A percentile compares a stretch with the other conserved stretches of the same genome.
These are phyloP conservation scores for Actinomortierella wolfii DNA, from an alignment of 371 early-diverging fungal genomes.

Conservation along the genomic window DNA sequence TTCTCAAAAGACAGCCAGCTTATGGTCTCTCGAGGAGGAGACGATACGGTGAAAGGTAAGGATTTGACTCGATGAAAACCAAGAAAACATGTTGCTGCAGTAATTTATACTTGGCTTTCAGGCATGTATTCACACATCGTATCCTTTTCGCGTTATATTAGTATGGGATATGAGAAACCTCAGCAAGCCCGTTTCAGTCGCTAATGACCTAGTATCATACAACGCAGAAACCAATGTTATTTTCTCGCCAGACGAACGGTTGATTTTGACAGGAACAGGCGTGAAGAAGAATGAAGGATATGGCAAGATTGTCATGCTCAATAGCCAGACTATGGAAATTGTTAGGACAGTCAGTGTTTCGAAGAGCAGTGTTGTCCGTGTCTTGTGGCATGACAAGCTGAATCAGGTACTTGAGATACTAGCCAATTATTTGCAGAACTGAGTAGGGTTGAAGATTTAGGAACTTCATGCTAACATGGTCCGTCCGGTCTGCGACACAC, in stretches of 20 bases:
- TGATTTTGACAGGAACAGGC: slow-evolving; percentile 70
- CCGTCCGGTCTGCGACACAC: no score
- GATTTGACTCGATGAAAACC: background rate
- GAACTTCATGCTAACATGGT: no score
- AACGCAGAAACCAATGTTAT: slow-evolving; percentile 86
- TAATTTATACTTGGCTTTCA: background rate
- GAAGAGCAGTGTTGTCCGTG: slow-evolving; percentile 73
- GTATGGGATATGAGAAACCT: slow-evolving; percentile 91
- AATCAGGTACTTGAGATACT: slow-evolving; percentile 67
- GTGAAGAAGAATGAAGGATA: slow-evolving; percentile 71
- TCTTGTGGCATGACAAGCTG: slow-evolving; percentile 86
- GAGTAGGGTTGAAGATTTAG: no score
- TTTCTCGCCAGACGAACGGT: slow-evolving; percentile 85
- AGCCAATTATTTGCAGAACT: no score
- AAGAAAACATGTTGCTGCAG: background rate
- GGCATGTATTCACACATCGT: no score
- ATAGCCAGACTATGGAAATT: slow-evolving; percentile 68
- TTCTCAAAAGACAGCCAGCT: slow-evolving; percentile 70
- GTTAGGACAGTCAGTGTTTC: slow-evolving; percentile 59
- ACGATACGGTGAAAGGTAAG: slow-evolving; percentile 85
- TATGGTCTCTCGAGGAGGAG: slow-evolving; percentile 80
- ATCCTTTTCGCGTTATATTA: slow-evolving; percentile 24
- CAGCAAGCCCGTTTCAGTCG: slow-evolving; percentile 65
- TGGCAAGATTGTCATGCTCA: slow-evolving; percentile 73
- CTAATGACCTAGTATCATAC: slow-evolving; percentile 62